Evolutionary conservation across 352 stramenopile genomes (phyloP), one percentile per base, ranked within the genome.

Genomic region (Phytopythium sindhum): DNA sequence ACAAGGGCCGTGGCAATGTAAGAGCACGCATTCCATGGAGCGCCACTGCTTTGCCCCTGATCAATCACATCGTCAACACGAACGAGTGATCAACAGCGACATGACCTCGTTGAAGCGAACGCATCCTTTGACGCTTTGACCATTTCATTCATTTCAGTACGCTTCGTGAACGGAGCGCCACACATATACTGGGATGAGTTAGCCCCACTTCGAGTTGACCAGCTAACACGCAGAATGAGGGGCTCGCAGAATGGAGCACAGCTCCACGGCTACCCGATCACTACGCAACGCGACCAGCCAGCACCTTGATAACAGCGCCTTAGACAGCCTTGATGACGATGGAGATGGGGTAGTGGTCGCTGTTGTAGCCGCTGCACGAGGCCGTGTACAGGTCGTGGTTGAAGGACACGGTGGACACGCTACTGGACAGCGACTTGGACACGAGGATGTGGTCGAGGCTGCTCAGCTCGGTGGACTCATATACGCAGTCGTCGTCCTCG

Each of bases 401-500:
- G 70, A 84, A 88, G 12, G 65, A 66, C 21, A 81, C 79, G 48
- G 64, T 81, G 47, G 58, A 66, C 31, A 88, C 61, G 23, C 66
- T 69, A 1, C 68, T 54, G 55, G 68, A 75, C 50, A 88, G 61
- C 39, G 74, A 84, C 53, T 74, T 75, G 48, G 78, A 88, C 39
- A 86, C 72, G 57, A 88, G 65, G n/a, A 88, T 79, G 70, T 88
- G 77, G 64, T 88, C 78, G 28, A 88, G 65, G 60, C 69, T 84
- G 67, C 70, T 83, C 57, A 78, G 47, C 59, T 89, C 80, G 9
- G 65, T 74, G n/a, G 60, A 44, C 64, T 74, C 64, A 67, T 73
- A 89, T n/a, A 75, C 70, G 42, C 79, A 90, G 68, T 89, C 70
- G 19, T 83, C 77, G 74, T 88, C 82, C 50, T 76, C 52, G 63